Base-by-base conservation (phyloP, 108 stramenopile genomes). In the Fistulifera solaris region DNA sequence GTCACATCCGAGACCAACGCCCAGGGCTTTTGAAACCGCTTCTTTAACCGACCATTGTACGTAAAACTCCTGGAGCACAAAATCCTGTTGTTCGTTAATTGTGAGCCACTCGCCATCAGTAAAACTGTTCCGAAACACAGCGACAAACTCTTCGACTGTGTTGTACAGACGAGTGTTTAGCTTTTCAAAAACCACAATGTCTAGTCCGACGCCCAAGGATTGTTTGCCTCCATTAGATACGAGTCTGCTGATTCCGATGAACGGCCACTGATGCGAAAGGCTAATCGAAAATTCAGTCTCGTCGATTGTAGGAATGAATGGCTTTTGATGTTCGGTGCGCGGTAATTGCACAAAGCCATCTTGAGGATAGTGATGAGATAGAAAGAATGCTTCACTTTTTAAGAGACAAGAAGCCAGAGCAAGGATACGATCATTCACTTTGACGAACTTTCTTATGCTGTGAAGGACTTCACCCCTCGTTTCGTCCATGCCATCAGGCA, bases 21-120 rank as follows among this genome's bases (percentile, higher is more conserved):
- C 89, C 35, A 87, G 41, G 17, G 89, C 85, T 56, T 91, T 91
- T 10, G 83, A 83, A 48, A 85, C 85, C 11, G 89, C 85, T 61
- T 91, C 89, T 53, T 91, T 91, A 55, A 83, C 82, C 31, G 80
- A 57, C 89, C 89, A 91, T 18, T 81, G 73, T 8, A 91, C 27
- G 38, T 71, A 85, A 38, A 91, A 85, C 44, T 91, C 89, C 38
- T 52, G 47, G 2, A 81, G 48, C 46, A 42, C 51, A 38, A 48
- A 48, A 35, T 57, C 57, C 3, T 23, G 42, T 38, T 25, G 18
- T 38, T 47, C 38, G 45, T 62, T 31, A 11, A 85, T 80, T n/a
- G 67, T 19, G 12, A 57, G 43, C 89, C 81, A 86, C 59, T 86
- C 85, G 40, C 52, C 66, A 12, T 63, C 18, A 0, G 85, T 76